Conservation (phyloP, 2,329 filamentous ascomycete genomes). For the Sarocladium kiliense region DNA sequence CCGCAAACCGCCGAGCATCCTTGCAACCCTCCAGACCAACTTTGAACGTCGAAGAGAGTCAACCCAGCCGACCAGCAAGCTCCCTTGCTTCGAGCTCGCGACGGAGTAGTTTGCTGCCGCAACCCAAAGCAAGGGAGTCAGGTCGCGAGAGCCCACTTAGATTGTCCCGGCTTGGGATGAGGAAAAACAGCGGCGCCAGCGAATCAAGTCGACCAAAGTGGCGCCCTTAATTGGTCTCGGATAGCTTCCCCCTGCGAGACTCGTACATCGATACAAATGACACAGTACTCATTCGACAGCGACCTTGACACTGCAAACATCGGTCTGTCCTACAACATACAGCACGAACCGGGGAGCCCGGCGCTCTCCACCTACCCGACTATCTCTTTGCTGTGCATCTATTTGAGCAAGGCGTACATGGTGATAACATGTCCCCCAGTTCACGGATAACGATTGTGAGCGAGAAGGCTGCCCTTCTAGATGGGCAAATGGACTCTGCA, state of each 20-base stretch:
- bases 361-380: background rate
- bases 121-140: constrained; percentile 31
- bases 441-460: too few species aligned
- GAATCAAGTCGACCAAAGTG: constrained; percentile 45
- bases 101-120: constrained; percentile 50
- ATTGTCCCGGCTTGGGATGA: constrained; percentile 38
- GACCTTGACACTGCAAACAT: background rate
- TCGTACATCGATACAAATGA: background rate
- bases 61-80: constrained; percentile 45
- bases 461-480: background rate
- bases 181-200: constrained; percentile 28
- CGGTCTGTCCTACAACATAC: background rate
- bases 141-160: constrained; percentile 46
- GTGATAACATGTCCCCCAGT: background rate
- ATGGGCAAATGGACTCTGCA: background rate
- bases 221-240: constrained; percentile 29
- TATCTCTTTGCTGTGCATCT: background rate
- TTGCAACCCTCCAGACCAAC: constrained; percentile 41
- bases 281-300: background rate
- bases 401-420: background rate
- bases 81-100: constrained; percentile 46
- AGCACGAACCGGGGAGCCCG: background rate
- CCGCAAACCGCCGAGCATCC: constrained; percentile 44
- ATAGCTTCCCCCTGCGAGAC: background rate
- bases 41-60: constrained; percentile 22